Base-by-base conservation (phyloP, 371 early-diverging fungal species). In the Circinella minor region DNA sequence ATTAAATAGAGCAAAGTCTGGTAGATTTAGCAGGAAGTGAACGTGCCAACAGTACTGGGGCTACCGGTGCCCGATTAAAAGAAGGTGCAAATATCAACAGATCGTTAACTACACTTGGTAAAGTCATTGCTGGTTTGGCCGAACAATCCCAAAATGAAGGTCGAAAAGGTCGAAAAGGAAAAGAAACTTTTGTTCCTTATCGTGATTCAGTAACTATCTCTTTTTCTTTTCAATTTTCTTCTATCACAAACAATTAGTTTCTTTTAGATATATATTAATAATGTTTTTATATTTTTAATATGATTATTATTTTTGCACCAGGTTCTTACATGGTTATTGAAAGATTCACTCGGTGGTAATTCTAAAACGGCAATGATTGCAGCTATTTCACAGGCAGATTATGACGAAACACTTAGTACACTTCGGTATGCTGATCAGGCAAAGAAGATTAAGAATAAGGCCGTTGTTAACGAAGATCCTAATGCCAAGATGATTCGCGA, bases 81-180 rank as follows among this genome's bases (percentile, higher is more conserved):
- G 99, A 99, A 83, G 99, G 99, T 34, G 96, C 96, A 38, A 94
- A 96, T 71, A 99, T 99, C 75, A 99, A 99, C 85, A 92, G 92
- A 77, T 95, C 96, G 3, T 83, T 99, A 13, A 93, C 96, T 18
- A 90, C 97, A 0, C 88, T 99, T 0, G 99, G 99, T n/a, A 99
- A 97, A 74, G 99, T 99, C 43, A 99, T 99, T 69, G 91, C 93
- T 5, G 94, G 96, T 34, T 86, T 99, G 39, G 95, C 96, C 4
- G 96, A 96, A 36, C 89, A 86, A 61, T 89, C 91, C 4, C 65
- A 81, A 61, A 64, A 72, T 3, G 81, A 81, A 18, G 82, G 82
- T 61, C 86, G 83, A 68, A 88, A 84, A 34, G 71, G 79, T 18
- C 85, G 85, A 59, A 89, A 87, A 63, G 20, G 75, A 20, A 83